Evolutionary conservation across 2,329 filamentous ascomycete genomes (phyloP).

Genomic region (Lecanoromycetidae sp.): DNA sequence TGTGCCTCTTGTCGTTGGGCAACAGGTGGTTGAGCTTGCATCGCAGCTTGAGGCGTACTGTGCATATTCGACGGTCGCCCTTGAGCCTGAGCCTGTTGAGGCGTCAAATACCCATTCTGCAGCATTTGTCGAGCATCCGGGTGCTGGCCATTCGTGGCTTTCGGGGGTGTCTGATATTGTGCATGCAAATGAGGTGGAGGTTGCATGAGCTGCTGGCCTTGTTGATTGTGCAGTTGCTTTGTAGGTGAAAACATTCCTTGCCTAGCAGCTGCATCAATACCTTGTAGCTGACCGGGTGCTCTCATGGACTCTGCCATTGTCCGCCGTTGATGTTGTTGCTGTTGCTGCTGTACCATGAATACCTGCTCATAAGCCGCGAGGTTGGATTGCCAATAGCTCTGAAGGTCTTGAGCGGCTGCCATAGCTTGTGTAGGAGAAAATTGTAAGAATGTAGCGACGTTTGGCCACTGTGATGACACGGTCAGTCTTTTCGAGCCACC

Average conservation of each 20-base stretch:
- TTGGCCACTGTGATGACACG: constrained; percentile 55
- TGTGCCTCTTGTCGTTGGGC: not conserved
- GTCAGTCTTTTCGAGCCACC: constrained; percentile 68
- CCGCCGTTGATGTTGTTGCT: constrained; percentile 35
- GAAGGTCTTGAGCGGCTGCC: constrained; percentile 55
- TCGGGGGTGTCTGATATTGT: constrained; percentile 37
- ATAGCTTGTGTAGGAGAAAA: constrained; percentile 53
- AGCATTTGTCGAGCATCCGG: constrained; percentile 37
- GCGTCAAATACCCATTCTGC: constrained; percentile 38
- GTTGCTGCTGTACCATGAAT: constrained; percentile 46
- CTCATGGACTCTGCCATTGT: constrained; percentile 13
- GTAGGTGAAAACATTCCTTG: constrained; percentile 17
- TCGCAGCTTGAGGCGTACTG: constrained; percentile 1
- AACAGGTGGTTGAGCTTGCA: constrained; percentile 6
- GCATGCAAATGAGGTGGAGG: constrained; percentile 9
- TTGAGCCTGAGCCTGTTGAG: constrained; percentile 4
- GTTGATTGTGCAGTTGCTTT: constrained; percentile 32
- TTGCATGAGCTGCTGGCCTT: constrained; percentile 29
- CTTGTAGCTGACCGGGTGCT: constrained; percentile 26
- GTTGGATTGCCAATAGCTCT: constrained; percentile 62
- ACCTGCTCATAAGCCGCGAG: constrained; percentile 65
- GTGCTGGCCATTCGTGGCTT: constrained; percentile 32
- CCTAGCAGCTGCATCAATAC: constrained; percentile 21
- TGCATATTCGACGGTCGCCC: constrained; percentile 6
- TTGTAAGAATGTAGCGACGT: constrained; percentile 17